These are phyloP conservation scores for Ceratobasidium sp. DNA, from an alignment of 1,284 basidiomycete genomes.

Conservation along the genomic window DNA sequence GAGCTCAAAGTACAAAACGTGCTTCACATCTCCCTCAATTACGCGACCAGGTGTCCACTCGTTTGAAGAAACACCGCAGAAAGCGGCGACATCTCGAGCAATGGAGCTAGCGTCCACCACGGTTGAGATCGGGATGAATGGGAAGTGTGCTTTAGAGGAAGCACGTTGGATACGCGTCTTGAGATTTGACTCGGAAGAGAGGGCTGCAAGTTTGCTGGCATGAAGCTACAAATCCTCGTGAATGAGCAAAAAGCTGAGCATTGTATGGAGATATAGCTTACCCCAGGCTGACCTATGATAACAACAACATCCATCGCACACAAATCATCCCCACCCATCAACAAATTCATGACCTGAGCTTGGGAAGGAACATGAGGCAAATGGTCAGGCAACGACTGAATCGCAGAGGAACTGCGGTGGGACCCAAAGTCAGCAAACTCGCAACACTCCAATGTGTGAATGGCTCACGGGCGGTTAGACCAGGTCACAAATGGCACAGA, in stretches of 20 bases:
- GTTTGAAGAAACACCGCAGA: neutral
- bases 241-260: neutral
- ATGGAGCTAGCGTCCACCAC: neutral
- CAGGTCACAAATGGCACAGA: slow-evolving; percentile 16
- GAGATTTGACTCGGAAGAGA: slow-evolving; percentile 18
- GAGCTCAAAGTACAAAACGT: slow-evolving; percentile 5
- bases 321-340: slow-evolving; percentile 16
- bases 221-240: slow-evolving; percentile 29
- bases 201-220: slow-evolving; percentile 32
- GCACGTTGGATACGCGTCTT: neutral
- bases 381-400: neutral
- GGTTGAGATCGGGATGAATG: slow-evolving; percentile 27
- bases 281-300: slow-evolving; percentile 42
- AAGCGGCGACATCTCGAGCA: slow-evolving; percentile 13
- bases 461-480: slow-evolving; percentile 25
- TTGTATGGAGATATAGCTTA: slow-evolving; percentile 7
- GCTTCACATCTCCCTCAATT: neutral
- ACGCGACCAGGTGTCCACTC: neutral
- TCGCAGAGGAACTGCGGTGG: slow-evolving; percentile 14
- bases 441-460: neutral
- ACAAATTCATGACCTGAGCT: neutral
- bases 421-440: neutral
- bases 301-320: slow-evolving; percentile 41
- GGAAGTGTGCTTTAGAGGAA: slow-evolving; percentile 36
- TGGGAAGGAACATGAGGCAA: slow-evolving; percentile 8